Evolutionary conservation across 192 early-diverging fungal genomes (phyloP), one percentile per base, ranked within the genome.

Genomic region (Coemansia sp.): DNA sequence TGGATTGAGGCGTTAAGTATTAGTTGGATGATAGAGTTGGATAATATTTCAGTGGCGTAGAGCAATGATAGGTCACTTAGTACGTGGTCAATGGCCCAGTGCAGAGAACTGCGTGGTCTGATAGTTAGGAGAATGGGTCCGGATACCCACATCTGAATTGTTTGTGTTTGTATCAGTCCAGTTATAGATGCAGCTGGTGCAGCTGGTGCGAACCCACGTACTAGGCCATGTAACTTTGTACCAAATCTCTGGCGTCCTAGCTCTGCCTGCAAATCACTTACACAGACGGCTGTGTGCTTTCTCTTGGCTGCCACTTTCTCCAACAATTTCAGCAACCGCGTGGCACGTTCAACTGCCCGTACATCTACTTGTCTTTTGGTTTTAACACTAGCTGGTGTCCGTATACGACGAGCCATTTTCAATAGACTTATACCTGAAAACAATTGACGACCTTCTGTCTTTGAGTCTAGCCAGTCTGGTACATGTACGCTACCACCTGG

Each of bases 201-300:
- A 2, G 27, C 16, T 3, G 16, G 9, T 34, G 31, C 29, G 5
- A 36, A 5, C 15, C 29, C 16, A 7, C 57, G 57, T 34, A 33
- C 15, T 34, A 34, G 31, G 5, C 57, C 57, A 18, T 60, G 57
- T 16, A 36, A 12, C 16, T 60, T 60, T 13, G 16, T 36, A 16
- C 31, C 57, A n/a, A 60, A 60, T 34, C 57, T 60, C 57, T 60
- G 57, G 29, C 57, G 57, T 6, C 57, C 57, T 33, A 60, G 5
- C 33, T 60, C 57, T 60, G 33, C 16, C 33, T 34, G 27, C 16
- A 60, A 34, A 8, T 38, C 31, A 8, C 16, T 16, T 31, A 60
- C 33, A n/a, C 57, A 60, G 0, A 7, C 29, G 0, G 31, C 57
- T 0, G 31, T 8, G 16, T 60, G 31, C 31, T 60, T 60, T 60